Evolutionary conservation across 495 filamentous ascomycete species (phyloP).

Genomic region (Tuber indicum): DNA sequence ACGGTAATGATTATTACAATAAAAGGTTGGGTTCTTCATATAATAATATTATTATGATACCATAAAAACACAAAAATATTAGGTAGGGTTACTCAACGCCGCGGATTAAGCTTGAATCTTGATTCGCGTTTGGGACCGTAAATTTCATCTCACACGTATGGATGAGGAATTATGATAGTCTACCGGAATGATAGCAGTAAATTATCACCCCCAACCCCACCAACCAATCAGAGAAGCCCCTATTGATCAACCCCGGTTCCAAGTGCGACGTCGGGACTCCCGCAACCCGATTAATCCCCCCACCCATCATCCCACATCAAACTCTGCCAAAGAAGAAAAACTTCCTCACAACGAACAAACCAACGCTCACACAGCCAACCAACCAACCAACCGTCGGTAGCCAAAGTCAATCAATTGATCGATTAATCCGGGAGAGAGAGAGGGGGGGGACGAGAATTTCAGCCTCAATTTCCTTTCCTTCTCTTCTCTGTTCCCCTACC

Average conservation of each 20-base stretch:
- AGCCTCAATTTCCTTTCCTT: background rate
- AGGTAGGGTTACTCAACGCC: background rate
- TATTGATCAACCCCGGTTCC: background rate
- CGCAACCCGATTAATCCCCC: background rate
- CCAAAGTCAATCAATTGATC: background rate
- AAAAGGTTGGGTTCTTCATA: background rate
- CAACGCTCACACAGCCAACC: background rate
- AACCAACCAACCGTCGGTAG: background rate
- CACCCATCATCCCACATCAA: background rate
- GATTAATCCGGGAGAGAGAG: background rate
- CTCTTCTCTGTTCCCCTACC: background rate
- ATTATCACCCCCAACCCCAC: background rate
- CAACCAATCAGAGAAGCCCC: background rate
- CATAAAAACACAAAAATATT: background rate
- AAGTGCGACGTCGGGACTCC: background rate
- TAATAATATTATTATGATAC: too few species aligned
- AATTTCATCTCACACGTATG: background rate
- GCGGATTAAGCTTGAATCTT: background rate
- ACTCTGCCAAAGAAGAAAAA: background rate
- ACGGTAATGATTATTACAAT: too few species aligned
- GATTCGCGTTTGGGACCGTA: background rate
- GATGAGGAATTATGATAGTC: too few species aligned
- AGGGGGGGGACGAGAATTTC: background rate
- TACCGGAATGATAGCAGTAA: too few species aligned
- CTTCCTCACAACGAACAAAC: background rate